Evolutionary conservation across 805 yeast genomes (phyloP).

Genomic region (Hemisphaericaspora nanyangensis): DNA sequence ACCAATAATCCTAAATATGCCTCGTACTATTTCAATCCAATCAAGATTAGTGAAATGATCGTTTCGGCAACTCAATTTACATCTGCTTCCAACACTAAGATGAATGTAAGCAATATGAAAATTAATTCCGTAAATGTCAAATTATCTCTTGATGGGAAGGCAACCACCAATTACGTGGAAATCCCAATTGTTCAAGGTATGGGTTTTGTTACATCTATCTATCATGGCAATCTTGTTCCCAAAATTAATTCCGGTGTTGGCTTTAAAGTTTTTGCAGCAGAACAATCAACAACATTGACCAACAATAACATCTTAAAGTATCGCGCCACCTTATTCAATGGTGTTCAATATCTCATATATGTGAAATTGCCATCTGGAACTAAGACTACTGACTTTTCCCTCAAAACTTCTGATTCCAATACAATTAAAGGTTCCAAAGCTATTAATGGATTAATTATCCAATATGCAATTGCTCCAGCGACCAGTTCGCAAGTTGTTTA

Average conservation of each 20-base stretch:
- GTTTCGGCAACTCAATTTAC: slow-evolving; percentile 52
- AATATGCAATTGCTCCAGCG: slow-evolving; percentile 30
- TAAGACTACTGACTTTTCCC: slow-evolving; percentile 25
- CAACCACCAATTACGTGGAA: slow-evolving; percentile 36
- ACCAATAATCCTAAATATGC: slow-evolving; percentile 39
- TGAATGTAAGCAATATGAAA: slow-evolving; percentile 47
- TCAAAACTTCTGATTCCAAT: slow-evolving; percentile 29
- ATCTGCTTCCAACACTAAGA: slow-evolving; percentile 21
- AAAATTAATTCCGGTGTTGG: slow-evolving; percentile 50
- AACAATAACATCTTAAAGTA: slow-evolving; percentile 13
- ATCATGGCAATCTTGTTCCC: slow-evolving; percentile 46
- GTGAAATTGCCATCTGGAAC: slow-evolving; percentile 19
- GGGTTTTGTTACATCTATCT: slow-evolving; percentile 71
- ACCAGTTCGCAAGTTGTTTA: slow-evolving; percentile 26
- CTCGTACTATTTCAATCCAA: slow-evolving; percentile 54
- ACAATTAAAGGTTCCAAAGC: slow-evolving; percentile 43
- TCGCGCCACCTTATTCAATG: slow-evolving; percentile 12
- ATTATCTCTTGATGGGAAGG: slow-evolving; percentile 19
- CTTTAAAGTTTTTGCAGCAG: slow-evolving; percentile 11
- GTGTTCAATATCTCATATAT: slow-evolving; percentile 15
- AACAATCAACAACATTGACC: slow-evolving; percentile 10
- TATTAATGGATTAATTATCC: slow-evolving; percentile 43
- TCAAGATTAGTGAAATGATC: slow-evolving; percentile 50
- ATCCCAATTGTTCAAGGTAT: slow-evolving; percentile 70
- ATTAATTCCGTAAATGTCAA: slow-evolving; percentile 49